These are phyloP conservation scores for Scopulariopsis brevicaulis DNA, from an alignment of 2,329 filamentous ascomycete genomes.

Conservation along the genomic window DNA sequence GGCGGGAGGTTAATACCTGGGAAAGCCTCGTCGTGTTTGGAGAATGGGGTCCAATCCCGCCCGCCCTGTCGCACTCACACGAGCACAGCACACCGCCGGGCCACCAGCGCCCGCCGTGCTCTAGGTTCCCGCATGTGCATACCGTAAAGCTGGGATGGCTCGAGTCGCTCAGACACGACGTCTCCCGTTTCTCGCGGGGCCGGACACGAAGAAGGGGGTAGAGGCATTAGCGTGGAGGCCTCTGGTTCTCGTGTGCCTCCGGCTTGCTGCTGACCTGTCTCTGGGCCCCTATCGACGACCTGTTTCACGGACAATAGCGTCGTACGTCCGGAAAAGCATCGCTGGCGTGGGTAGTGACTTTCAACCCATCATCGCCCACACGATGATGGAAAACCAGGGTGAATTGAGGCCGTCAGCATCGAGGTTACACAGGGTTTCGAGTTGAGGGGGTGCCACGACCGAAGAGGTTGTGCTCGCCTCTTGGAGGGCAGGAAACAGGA, in stretches of 20 bases:
- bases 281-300: no score
- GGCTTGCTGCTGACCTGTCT: no score
- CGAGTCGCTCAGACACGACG: background rate
- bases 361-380: background rate
- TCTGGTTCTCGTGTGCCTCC: no score
- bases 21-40: background rate
- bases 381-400: background rate
- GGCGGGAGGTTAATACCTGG: background rate
- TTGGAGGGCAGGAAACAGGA: background rate
- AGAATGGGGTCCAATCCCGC: background rate
- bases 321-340: no score
- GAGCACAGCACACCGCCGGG: background rate
- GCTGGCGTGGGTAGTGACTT: no score
- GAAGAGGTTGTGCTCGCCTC: background rate
- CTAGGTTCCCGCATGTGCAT: background rate
- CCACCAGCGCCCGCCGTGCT: background rate
- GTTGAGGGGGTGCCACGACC: background rate
- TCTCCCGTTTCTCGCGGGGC: background rate
- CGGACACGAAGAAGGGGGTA: background rate
- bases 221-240: no score
- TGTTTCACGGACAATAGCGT: no score
- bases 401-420: background rate
- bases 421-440: background rate
- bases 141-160: background rate
- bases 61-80: background rate